Conservation (phyloP, 2,329 filamentous ascomycete genomes). For the Hypoxylon rubiginosum region DNA sequence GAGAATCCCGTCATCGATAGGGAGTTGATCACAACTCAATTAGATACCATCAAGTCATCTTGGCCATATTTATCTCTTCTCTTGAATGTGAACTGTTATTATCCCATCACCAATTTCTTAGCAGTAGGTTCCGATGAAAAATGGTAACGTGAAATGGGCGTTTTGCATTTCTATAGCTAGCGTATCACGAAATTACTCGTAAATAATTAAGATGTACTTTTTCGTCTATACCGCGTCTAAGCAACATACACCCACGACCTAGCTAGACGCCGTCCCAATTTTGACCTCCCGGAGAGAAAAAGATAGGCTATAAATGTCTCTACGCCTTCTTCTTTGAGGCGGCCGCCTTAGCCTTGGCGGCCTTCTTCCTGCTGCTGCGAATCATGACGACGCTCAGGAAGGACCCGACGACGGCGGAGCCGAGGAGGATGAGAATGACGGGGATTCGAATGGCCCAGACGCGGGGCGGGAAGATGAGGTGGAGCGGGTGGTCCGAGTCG, state of each 20-base stretch:
- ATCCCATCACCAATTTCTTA: slow-evolving; percentile 15
- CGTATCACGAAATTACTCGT: slow-evolving; percentile 3
- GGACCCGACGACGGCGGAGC: slow-evolving; percentile 92
- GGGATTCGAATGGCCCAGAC: slow-evolving; percentile 99
- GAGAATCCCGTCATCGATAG: slow-evolving; percentile 37
- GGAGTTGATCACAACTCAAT: slow-evolving; percentile 43
- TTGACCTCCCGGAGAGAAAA: background rate
- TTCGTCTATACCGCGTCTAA: slow-evolving; percentile 1
- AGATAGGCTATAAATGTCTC: background rate
- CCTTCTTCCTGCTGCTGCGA: slow-evolving; percentile 97
- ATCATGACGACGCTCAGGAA: slow-evolving; percentile 99
- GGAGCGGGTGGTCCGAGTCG: slow-evolving; percentile 91
- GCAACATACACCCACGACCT: background rate
- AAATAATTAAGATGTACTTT: slow-evolving; percentile 1
- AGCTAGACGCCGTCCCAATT: background rate
- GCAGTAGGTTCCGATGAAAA: slow-evolving; percentile 3
- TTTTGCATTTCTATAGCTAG: slow-evolving; percentile 2
- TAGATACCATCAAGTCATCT: slow-evolving; percentile 41
- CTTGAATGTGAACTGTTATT: slow-evolving; percentile 10
- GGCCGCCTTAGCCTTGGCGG: slow-evolving; percentile 88
- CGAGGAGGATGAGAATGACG: slow-evolving; percentile 93
- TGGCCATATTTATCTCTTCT: slow-evolving; percentile 13
- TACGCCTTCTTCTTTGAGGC: slow-evolving; percentile 86
- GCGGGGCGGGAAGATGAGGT: slow-evolving; percentile 94
- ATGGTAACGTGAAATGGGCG: slow-evolving; percentile 11